A percentile compares a stretch with the other conserved stretches of the same genome.
Conservation (phyloP, 495 filamentous ascomycete genomes). For the Aspergillus homomorphus region DNA sequence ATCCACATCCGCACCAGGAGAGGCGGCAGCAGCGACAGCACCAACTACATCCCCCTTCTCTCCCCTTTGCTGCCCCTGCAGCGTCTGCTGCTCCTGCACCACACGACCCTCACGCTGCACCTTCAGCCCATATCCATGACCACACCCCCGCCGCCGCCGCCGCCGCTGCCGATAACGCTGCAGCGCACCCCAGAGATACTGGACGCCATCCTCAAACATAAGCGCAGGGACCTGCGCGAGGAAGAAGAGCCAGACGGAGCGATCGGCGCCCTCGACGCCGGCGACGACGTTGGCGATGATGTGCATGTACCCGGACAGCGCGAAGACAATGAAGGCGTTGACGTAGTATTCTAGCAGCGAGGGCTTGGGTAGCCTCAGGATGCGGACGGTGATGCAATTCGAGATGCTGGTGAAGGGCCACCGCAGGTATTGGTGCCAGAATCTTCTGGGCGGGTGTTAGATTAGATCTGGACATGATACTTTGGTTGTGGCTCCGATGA, state of each 20-base stretch:
- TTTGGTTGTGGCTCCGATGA: neutral
- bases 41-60: neutral
- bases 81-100: too few species aligned
- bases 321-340: constrained; percentile 26
- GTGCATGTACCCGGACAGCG: constrained; percentile 28
- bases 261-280: constrained; percentile 11
- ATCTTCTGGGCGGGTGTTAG: constrained; percentile 19
- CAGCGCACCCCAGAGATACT: constrained; percentile 10
- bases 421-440: constrained; percentile 37
- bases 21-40: neutral
- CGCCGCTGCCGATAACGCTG: too few species aligned
- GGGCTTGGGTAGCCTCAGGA: constrained; percentile 19
- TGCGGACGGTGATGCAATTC: constrained; percentile 16
- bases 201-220: constrained; percentile 26
- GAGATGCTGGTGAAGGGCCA: constrained; percentile 19
- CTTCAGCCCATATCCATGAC: too few species aligned
- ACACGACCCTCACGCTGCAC: too few species aligned
- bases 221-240: constrained; percentile 21
- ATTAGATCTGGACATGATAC: neutral
- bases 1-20: too few species aligned
- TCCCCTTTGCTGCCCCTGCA: neutral
- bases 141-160: too few species aligned
- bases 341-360: constrained; percentile 24
- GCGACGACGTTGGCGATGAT: constrained; percentile 15
- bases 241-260: constrained; percentile 27